Evolutionary conservation across 129 eudicot species (phyloP).

Genomic region (Artemisia annua): DNA sequence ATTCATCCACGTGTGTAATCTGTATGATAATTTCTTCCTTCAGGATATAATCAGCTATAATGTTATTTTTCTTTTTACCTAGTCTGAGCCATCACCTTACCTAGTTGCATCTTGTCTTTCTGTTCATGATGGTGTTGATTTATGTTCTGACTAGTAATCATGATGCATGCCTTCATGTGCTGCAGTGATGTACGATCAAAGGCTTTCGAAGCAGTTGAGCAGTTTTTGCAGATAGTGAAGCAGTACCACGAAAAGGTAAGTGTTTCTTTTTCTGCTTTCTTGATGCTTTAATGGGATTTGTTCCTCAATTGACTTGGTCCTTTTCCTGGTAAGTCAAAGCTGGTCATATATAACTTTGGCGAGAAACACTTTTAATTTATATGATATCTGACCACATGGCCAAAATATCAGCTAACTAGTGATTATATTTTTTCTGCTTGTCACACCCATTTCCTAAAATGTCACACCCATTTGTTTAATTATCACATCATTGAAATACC

Average conservation of each 20-base stretch:
- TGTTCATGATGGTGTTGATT: slow-evolving; percentile 11
- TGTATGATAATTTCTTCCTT: too few relatives aligned
- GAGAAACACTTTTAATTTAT: not conserved
- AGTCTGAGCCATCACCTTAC: slow-evolving; percentile 13
- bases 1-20: too few relatives aligned
- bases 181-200: slow-evolving; percentile 87
- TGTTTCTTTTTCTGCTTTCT: slow-evolving; percentile 12
- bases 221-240: slow-evolving; percentile 70
- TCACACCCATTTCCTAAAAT: slow-evolving; percentile 15
- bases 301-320: slow-evolving; percentile 9
- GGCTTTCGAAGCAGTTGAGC: slow-evolving; percentile 88
- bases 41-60: too few relatives aligned
- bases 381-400: not conserved
- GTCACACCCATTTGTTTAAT: not conserved
- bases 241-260: slow-evolving; percentile 71
- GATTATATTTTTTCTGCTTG: slow-evolving; percentile 1
- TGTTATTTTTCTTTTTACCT: too few relatives aligned
- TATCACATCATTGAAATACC: slow-evolving; percentile 8
- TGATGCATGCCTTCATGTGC: not conserved
- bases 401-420: not conserved
- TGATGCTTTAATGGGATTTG: slow-evolving; percentile 20
- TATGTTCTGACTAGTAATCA: slow-evolving; percentile 13
- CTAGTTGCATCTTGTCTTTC: slow-evolving; percentile 2
- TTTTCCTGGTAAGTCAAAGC: slow-evolving; percentile 14
- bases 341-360: slow-evolving; percentile 9